These are phyloP conservation scores for Fusarium redolens DNA, from an alignment of 2,329 filamentous ascomycete genomes.

Conservation along the genomic window DNA sequence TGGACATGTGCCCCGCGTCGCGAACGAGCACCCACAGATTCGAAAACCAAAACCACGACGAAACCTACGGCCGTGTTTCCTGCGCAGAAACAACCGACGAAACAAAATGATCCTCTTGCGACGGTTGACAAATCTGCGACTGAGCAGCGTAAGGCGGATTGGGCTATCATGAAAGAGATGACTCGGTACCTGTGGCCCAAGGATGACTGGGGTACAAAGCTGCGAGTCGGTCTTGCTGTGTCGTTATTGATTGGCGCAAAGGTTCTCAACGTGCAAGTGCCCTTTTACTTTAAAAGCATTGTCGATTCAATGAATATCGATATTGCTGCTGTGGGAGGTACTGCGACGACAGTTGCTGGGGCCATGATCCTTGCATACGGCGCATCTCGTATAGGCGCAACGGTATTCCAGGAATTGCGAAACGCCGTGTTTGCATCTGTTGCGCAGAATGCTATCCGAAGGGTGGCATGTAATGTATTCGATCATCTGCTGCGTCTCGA, in stretches of 20 bases:
- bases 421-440: constrained; percentile 98
- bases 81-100: constrained; percentile 34
- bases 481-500: constrained; percentile 89
- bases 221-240: constrained; percentile 87
- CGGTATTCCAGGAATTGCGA: constrained; percentile 89
- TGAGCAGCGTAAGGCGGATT: constrained; percentile 95
- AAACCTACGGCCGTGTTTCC: constrained; percentile 36
- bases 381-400: constrained; percentile 86
- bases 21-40: constrained; percentile 39
- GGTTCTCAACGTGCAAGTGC: constrained; percentile 95
- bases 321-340: constrained; percentile 85
- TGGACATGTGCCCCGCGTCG: constrained; percentile 48
- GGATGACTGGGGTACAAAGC: constrained; percentile 76
- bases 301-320: constrained; percentile 99
- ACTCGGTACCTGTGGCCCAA: constrained; percentile 96
- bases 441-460: constrained; percentile 94
- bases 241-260: constrained; percentile 88
- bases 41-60: constrained; percentile 36
- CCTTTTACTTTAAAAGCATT: constrained; percentile 99
- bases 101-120: constrained; percentile 49
- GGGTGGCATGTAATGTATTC: constrained; percentile 92
- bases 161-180: constrained; percentile 99
- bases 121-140: constrained; percentile 67
- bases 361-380: constrained; percentile 96
- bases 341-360: constrained; percentile 87